A percentile compares a stretch with the other conserved stretches of the same genome.
Conservation (phyloP, 1,284 basidiomycete species). For the Phlebopus sp. region DNA sequence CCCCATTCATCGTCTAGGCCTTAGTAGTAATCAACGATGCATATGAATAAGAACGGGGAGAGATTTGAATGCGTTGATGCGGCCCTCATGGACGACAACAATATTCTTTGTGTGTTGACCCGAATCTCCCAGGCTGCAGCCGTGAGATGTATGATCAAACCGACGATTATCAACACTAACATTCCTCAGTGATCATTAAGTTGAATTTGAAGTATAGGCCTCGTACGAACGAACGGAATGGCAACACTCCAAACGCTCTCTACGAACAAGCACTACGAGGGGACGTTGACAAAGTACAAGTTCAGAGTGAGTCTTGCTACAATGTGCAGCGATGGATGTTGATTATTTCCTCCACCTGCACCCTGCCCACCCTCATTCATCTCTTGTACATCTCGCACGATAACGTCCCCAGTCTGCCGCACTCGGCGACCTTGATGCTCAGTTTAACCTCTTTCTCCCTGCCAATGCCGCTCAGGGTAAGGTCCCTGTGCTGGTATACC, state of each 20-base stretch:
- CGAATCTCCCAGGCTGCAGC: neutral
- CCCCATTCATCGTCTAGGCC: neutral
- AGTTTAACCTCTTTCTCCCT: slow-evolving; percentile 92
- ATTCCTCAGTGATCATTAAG: too few species aligned
- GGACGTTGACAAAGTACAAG: slow-evolving; percentile 83
- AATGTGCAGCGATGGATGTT: neutral
- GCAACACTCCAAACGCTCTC: slow-evolving; percentile 41
- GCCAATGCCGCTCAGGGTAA: slow-evolving; percentile 53
- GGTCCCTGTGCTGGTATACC: slow-evolving; percentile 85
- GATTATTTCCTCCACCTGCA: neutral
- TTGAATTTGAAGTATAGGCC: too few species aligned
- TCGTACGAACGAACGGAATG: slow-evolving; percentile 13
- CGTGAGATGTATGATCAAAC: neutral
- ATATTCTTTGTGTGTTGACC: too few species aligned
- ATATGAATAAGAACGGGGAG: too few species aligned
- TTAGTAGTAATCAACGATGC: neutral
- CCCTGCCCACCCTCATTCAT: neutral
- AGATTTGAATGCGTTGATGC: too few species aligned
- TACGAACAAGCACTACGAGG: slow-evolving; percentile 76
- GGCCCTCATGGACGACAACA: too few species aligned
- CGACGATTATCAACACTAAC: neutral
- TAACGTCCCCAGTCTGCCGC: slow-evolving; percentile 49
- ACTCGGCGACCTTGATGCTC: slow-evolving; percentile 77
- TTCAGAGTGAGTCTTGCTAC: slow-evolving; percentile 56
- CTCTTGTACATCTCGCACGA: too few species aligned